Percentiles rank a stretch among this genome's conserved stretches.
Conservation (phyloP, 2,329 filamentous ascomycete species). For the Aspergillus tamarii region DNA sequence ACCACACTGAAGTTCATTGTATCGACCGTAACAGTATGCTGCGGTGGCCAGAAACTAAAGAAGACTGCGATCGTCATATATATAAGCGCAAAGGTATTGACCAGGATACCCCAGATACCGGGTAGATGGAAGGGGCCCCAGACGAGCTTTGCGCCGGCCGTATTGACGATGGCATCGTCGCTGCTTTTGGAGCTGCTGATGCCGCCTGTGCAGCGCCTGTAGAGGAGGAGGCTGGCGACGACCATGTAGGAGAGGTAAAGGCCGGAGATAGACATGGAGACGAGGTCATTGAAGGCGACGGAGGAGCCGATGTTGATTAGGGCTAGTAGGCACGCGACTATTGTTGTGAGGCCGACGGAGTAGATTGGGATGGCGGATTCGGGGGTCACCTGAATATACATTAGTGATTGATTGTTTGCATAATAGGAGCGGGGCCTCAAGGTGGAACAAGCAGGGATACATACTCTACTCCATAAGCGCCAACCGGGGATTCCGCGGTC, state of each 20-base stretch:
- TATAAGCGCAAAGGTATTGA: conserved; percentile 49
- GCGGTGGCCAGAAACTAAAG: conserved; percentile 53
- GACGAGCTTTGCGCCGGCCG: conserved; percentile 30
- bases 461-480: conserved; percentile 32
- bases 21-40: conserved; percentile 37
- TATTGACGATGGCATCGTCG: conserved; percentile 27
- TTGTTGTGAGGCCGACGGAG: conserved; percentile 30
- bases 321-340: conserved; percentile 31
- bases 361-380: conserved; percentile 31
- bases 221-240: conserved; percentile 30
- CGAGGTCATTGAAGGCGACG: conserved; percentile 37
- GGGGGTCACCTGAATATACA: conserved; percentile 22
- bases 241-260: conserved; percentile 36
- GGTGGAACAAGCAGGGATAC: not conserved
- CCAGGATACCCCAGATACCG: conserved; percentile 41
- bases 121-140: conserved; percentile 36
- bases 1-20: conserved; percentile 54
- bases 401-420: conserved; percentile 13
- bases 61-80: conserved; percentile 54
- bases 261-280: conserved; percentile 37
- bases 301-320: conserved; percentile 39
- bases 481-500: conserved; percentile 32
- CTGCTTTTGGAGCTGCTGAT: conserved; percentile 22
- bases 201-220: conserved; percentile 28
- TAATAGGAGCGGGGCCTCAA: too few relatives aligned